Base-by-base conservation (phyloP, 2,329 filamentous ascomycete species). In the Botrytis squamosa region DNA sequence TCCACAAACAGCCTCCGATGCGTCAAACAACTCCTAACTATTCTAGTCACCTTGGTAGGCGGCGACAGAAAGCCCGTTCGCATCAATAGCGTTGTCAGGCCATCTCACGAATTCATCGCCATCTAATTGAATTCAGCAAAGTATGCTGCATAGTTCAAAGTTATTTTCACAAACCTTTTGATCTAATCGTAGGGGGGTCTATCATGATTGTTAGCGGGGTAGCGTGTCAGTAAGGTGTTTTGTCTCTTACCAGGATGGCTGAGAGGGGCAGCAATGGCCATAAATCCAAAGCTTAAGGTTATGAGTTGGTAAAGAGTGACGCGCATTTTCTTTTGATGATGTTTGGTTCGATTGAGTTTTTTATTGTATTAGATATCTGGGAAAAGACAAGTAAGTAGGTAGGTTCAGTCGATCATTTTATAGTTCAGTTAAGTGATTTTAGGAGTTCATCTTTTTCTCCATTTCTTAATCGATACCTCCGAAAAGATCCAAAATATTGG, bases 261-360 rank as follows among this genome's bases (percentile, higher is more conserved):
- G n/a, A 71, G 42, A 64, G 69, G 69, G 18, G 57, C 59, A 36
- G 69, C 69, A 33, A 71, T 38, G 20, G 59, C 59, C 29, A 71
- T 25, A 16, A 71, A 25, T 40, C 59, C 69, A 64, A 71, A 52
- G 38, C 57, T 10, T 9, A 71, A 10, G 10, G 42, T 7, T 14
- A 40, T 5, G 22, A 71, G 5, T 36, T 71, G 40, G 33, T 49
- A 42, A 20, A 67, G 10, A 29, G 14, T 29, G 25, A 42, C 25
- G 16, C 38, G 44, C 69, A 71, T 71, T 64, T 49, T 52, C 44
- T 12, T 60, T 18, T 12, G 9, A 33, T 14, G 16, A 6, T 33
- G 4, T 36, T 55, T 1, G n/a, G 1, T 29, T 44, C 12, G 14
- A 18, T 60, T 4, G 67, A 44, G n/a, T 36, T n/a, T n/a, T 16